Conservation (phyloP, 768 basidiomycete species). For the Hysterangium stoloniferum region DNA sequence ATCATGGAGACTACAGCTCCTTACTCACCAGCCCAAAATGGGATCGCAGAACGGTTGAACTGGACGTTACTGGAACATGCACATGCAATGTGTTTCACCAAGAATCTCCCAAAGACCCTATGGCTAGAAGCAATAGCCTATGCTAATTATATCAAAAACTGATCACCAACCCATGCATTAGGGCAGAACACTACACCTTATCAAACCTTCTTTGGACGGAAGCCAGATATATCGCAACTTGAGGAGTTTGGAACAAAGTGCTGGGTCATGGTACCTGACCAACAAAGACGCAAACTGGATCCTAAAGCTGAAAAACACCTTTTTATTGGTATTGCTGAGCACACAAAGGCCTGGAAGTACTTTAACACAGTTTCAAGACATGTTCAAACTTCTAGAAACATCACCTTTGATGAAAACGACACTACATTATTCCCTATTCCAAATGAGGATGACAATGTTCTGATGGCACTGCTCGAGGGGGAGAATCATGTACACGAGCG, state of each 20-base stretch:
- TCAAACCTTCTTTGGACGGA: slow-evolving; percentile 17
- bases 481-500: too few relatives aligned
- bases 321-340: slow-evolving; percentile 15
- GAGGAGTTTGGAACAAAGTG: slow-evolving; percentile 1
- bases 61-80: slow-evolving; percentile 3
- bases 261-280: slow-evolving; percentile 15
- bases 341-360: slow-evolving; percentile 12
- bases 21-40: too few relatives aligned
- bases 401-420: slow-evolving; percentile 4
- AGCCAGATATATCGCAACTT: slow-evolving; percentile 15
- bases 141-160: slow-evolving; percentile 10
- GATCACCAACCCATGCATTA: not conserved
- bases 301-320: slow-evolving; percentile 11
- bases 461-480: too few relatives aligned
- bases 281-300: slow-evolving; percentile 11
- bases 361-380: slow-evolving; percentile 9
- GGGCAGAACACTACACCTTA: slow-evolving; percentile 16
- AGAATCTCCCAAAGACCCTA: not conserved
- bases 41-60: slow-evolving; percentile 14
- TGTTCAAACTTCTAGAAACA: slow-evolving; percentile 11
- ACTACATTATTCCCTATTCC: not conserved
- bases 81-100: not conserved
- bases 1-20: slow-evolving; percentile 23
- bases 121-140: slow-evolving; percentile 4
- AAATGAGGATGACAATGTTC: too few relatives aligned